Evolutionary conservation across 208 protist genomes (phyloP).

Genomic region (Angomonas deanei): DNA sequence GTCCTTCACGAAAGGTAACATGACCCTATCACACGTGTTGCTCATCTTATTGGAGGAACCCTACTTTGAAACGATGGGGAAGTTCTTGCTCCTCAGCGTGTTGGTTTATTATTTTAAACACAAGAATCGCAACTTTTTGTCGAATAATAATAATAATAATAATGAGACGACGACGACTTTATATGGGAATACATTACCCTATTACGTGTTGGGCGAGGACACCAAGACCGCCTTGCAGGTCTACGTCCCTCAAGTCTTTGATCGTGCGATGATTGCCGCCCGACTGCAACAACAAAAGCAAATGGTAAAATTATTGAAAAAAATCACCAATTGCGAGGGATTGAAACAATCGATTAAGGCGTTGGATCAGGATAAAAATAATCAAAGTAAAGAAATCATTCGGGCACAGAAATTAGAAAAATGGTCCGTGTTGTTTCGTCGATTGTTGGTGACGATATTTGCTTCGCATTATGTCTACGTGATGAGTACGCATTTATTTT

Average conservation of each 20-base stretch:
- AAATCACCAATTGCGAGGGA: neutral
- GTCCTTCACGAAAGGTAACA: no score
- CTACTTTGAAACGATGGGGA: neutral
- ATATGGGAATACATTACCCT: neutral
- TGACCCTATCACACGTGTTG: no score
- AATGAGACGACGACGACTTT: no score
- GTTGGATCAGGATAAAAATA: neutral
- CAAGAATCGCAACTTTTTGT: no score
- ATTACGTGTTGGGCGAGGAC: neutral
- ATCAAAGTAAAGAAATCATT: neutral
- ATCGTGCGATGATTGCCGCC: neutral
- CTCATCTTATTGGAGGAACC: no score
- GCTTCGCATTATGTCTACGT: neutral
- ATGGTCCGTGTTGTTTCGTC: neutral
- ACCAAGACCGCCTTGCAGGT: neutral
- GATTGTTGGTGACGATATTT: neutral
- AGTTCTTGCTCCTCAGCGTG: neutral
- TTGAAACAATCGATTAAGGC: neutral
- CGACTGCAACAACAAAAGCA: neutral
- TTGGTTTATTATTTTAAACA: neutral
- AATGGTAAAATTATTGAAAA: neutral
- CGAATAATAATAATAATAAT: no score
- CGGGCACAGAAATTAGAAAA: neutral
- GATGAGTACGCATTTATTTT: neutral
- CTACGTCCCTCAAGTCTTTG: neutral